phyloP scores from a whole-genome alignment of 306 rosid species.

The Casuarina glauca region DNA sequence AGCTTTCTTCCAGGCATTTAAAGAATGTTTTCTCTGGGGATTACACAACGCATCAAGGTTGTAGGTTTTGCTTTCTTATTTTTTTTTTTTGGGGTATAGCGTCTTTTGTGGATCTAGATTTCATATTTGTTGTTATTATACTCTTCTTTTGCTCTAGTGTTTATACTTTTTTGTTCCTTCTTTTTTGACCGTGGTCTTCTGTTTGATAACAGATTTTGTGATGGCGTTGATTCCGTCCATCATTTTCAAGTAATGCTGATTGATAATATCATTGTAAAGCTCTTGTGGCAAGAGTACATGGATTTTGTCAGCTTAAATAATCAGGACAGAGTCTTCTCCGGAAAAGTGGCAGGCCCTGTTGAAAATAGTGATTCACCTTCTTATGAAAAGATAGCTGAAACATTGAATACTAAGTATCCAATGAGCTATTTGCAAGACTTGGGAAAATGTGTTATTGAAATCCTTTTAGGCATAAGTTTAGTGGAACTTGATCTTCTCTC shows the following conservation, averaged over 20 bases:
- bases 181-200: slow-evolving; percentile 26
- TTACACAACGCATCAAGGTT: slow-evolving; percentile 81
- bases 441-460: slow-evolving; percentile 70
- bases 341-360: slow-evolving; percentile 41
- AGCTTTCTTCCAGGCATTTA: slow-evolving; percentile 71
- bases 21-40: slow-evolving; percentile 88
- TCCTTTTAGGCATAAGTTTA: slow-evolving; percentile 57
- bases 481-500: slow-evolving; percentile 58
- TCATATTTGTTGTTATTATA: not conserved
- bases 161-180: slow-evolving; percentile 7
- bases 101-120: slow-evolving; percentile 11
- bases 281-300: slow-evolving; percentile 73
- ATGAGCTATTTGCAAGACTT: slow-evolving; percentile 65
- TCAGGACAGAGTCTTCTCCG: slow-evolving; percentile 39
- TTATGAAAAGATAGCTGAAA: slow-evolving; percentile 39
- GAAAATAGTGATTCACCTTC: slow-evolving; percentile 37
- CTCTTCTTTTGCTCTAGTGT: not conserved
- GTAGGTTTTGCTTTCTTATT: slow-evolving; percentile 20
- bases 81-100: slow-evolving; percentile 11
- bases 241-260: slow-evolving; percentile 57
- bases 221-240: slow-evolving; percentile 47
- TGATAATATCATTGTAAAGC: slow-evolving; percentile 65
- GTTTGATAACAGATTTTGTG: slow-evolving; percentile 57
- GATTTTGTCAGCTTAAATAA: slow-evolving; percentile 37
- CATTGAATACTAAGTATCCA: slow-evolving; percentile 44